A percentile compares a stretch with the other conserved stretches of the same genome.
phyloP scores from a whole-genome alignment of 352 stramenopile species.

The Thraustochytrium striatum region DNA sequence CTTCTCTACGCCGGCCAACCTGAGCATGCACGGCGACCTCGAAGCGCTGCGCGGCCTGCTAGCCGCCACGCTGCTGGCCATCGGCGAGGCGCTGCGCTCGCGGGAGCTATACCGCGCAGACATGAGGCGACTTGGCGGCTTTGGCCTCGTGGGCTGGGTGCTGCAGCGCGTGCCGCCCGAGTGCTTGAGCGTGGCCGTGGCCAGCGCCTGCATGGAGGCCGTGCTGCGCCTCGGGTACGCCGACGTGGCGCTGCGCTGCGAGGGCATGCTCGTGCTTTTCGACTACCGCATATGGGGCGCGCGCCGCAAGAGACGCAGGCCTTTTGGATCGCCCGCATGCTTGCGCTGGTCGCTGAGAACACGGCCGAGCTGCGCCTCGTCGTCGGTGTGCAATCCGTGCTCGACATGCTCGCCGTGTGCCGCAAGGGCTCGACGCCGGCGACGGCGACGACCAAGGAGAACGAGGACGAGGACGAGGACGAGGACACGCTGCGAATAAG shows the following conservation, averaged over 20 bases:
- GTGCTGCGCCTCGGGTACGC: conserved; percentile 3
- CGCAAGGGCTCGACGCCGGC: neutral
- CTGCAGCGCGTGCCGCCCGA: neutral
- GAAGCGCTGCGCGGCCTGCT: neutral
- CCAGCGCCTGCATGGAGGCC: neutral
- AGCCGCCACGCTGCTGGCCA: neutral
- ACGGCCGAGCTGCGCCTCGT: neutral
- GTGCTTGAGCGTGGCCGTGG: neutral
- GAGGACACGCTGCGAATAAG: no score
- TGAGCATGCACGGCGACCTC: neutral
- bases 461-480: no score
- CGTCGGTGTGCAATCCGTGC: conserved; percentile 16
- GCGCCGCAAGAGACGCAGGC: neutral
- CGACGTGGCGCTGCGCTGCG: neutral
- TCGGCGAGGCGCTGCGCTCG: conserved; percentile 4
- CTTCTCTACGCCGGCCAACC: neutral
- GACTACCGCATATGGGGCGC: conserved; percentile 18
- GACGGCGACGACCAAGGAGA: neutral
- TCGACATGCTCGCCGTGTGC: conserved; percentile 4
- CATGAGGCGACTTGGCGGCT: conserved; percentile 4
- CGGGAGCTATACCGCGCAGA: conserved; percentile 29
- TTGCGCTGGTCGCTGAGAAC: neutral
- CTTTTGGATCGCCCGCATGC: neutral
- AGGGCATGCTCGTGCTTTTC: conserved; percentile 30
- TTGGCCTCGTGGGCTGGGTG: conserved; percentile 23